A percentile compares a stretch with the other conserved stretches of the same genome.
Conservation (phyloP, 2,329 filamentous ascomycete species). For the Teratosphaeria destructans region DNA sequence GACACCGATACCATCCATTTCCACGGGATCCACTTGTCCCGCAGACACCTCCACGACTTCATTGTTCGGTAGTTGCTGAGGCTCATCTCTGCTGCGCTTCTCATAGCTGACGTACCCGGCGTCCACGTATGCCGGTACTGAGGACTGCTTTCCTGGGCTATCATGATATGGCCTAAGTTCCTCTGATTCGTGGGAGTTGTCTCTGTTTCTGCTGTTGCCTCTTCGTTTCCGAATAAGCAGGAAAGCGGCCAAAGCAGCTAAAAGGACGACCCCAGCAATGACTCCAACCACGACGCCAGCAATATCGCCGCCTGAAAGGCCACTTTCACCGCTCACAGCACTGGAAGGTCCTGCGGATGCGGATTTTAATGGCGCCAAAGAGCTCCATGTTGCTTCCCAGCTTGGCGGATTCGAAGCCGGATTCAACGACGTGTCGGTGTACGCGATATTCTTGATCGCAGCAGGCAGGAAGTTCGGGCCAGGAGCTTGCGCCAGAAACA, state of each 20-base stretch:
- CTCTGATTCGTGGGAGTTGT: background rate
- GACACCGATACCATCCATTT: background rate
- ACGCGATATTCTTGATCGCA: slow-evolving; percentile 3
- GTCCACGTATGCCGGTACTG: background rate
- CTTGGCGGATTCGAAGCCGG: slow-evolving; percentile 6
- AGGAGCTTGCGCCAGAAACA: slow-evolving; percentile 34
- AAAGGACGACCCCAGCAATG: slow-evolving; percentile 9
- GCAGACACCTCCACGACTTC: background rate
- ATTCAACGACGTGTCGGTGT: slow-evolving; percentile 2
- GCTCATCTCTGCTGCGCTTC: background rate
- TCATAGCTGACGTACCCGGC: background rate
- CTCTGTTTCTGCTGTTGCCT: background rate
- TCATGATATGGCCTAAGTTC: background rate
- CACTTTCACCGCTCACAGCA: slow-evolving; percentile 15
- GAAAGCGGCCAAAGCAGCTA: slow-evolving; percentile 2
- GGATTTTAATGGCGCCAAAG: slow-evolving; percentile 3
- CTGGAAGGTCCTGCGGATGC: background rate
- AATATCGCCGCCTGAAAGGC: slow-evolving; percentile 21
- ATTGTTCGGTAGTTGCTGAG: background rate
- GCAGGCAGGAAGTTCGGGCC: slow-evolving; percentile 20
- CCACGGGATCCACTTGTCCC: background rate
- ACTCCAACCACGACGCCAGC: slow-evolving; percentile 25
- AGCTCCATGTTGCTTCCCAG: slow-evolving; percentile 8
- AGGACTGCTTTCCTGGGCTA: background rate
- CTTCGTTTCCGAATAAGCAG: slow-evolving; percentile 6